phyloP scores from a whole-genome alignment of 352 stramenopile species.

The Phytophthora macrochlamydospora region DNA sequence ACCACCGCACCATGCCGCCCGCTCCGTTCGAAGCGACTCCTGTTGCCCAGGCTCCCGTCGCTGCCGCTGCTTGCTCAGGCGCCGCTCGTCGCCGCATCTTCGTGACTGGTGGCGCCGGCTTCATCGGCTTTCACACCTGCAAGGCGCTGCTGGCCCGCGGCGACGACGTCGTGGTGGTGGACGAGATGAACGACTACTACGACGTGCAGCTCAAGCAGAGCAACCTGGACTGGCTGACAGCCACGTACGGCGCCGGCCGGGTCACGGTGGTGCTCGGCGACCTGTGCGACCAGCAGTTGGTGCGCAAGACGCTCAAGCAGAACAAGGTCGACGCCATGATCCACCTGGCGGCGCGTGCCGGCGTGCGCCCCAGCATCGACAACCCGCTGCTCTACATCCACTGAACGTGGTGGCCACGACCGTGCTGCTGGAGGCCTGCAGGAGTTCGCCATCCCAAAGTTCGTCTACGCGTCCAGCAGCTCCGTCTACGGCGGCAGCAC shows the following conservation, averaged over 20 bases:
- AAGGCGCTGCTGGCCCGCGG: slow-evolving; percentile 85
- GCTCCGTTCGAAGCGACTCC: slow-evolving; percentile 20
- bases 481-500: slow-evolving; percentile 96
- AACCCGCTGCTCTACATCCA: slow-evolving; percentile 98
- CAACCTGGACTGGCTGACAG: slow-evolving; percentile 91
- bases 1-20: slow-evolving; percentile 24
- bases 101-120: slow-evolving; percentile 96
- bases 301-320: slow-evolving; percentile 91
- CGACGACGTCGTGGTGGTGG: slow-evolving; percentile 95
- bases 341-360: slow-evolving; percentile 96
- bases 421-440: slow-evolving; percentile 92
- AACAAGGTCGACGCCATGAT: slow-evolving; percentile 86
- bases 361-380: slow-evolving; percentile 97
- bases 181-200: slow-evolving; percentile 99
- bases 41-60: slow-evolving; percentile 11
- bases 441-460: slow-evolving; percentile 92
- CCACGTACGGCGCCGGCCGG: slow-evolving; percentile 48
- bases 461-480: slow-evolving; percentile 96
- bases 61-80: slow-evolving; percentile 6
- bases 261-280: slow-evolving; percentile 91
- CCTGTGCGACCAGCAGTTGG: slow-evolving; percentile 93
- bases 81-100: slow-evolving; percentile 35
- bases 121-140: slow-evolving; percentile 97
- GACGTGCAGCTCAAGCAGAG: slow-evolving; percentile 96
- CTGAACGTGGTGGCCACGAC: slow-evolving; percentile 96